Evolutionary conservation across 805 yeast genomes (phyloP).

Genomic region (Blastobotrys terrestris): DNA sequence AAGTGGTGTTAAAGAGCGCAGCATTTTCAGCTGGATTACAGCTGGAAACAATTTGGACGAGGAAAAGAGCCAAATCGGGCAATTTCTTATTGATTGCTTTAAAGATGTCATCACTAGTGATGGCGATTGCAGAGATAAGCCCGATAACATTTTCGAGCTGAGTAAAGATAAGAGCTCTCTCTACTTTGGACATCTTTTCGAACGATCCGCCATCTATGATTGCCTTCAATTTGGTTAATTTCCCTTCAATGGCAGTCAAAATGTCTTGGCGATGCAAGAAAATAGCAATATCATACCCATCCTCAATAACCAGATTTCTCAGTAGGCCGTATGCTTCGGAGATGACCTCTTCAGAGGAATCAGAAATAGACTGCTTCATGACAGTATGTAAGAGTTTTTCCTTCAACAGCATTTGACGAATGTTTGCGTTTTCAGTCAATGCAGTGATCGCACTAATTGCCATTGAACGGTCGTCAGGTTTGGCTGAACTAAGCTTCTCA

Average conservation of each 20-base stretch:
- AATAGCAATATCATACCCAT: conserved; percentile 76
- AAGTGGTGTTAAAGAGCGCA: conserved; percentile 13
- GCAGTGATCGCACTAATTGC: conserved; percentile 70
- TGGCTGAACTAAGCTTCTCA: conserved; percentile 52
- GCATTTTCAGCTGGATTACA: not conserved
- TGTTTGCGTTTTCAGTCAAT: conserved; percentile 58
- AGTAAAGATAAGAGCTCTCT: not conserved
- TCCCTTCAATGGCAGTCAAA: conserved; percentile 53
- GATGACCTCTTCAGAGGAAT: conserved; percentile 65
- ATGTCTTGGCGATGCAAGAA: conserved; percentile 74
- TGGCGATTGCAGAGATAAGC: conserved; percentile 57
- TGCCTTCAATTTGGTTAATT: conserved; percentile 39
- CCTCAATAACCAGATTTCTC: conserved; percentile 75
- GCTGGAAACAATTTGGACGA: conserved; percentile 10
- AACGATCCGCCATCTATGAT: not conserved
- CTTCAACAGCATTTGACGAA: conserved; percentile 60
- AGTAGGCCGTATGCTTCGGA: conserved; percentile 77
- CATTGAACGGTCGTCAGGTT: conserved; percentile 68
- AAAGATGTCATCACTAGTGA: conserved; percentile 58
- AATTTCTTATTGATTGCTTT: conserved; percentile 31
- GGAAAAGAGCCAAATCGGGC: conserved; percentile 19
- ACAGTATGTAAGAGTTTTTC: conserved; percentile 63
- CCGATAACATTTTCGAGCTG: conserved; percentile 63
- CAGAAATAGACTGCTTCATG: conserved; percentile 59
- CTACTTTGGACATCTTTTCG: conserved; percentile 3